Percentiles rank a stretch among this genome's conserved stretches.
phyloP scores from a whole-genome alignment of 371 early-diverging fungal genomes.

The Catenaria anguillulae region DNA sequence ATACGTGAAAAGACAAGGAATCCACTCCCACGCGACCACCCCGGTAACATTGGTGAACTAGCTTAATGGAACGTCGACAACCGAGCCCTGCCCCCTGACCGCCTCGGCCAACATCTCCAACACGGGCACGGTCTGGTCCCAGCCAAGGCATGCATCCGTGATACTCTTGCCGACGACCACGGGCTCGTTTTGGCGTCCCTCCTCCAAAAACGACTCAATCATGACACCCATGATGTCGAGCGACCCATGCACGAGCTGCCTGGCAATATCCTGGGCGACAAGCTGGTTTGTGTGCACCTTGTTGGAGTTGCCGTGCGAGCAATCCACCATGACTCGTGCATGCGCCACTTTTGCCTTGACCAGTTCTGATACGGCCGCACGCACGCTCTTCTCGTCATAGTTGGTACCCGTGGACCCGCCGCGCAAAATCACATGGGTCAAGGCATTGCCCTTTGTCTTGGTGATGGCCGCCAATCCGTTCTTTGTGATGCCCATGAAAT shows the following conservation, averaged over 20 bases:
- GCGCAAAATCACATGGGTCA: slow-evolving; percentile 59
- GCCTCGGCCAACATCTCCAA: slow-evolving; percentile 46
- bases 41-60: too few relatives aligned
- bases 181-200: slow-evolving; percentile 51
- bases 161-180: slow-evolving; percentile 57
- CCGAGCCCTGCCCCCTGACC: slow-evolving; percentile 38
- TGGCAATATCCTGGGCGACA: slow-evolving; percentile 34
- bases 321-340: slow-evolving; percentile 60
- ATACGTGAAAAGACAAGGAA: too few relatives aligned
- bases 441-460: slow-evolving; percentile 56
- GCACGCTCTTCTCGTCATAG: slow-evolving; percentile 50
- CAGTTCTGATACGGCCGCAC: slow-evolving; percentile 31
- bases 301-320: slow-evolving; percentile 65
- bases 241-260: slow-evolving; percentile 18
- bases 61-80: slow-evolving; percentile 5
- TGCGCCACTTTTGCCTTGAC: slow-evolving; percentile 35
- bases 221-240: slow-evolving; percentile 58
- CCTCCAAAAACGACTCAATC: slow-evolving; percentile 65
- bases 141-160: slow-evolving; percentile 66
- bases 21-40: too few relatives aligned
- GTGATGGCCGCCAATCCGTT: slow-evolving; percentile 85
- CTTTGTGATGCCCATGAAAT: slow-evolving; percentile 89
- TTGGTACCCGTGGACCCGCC: slow-evolving; percentile 75
- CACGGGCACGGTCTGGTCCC: slow-evolving; percentile 54
- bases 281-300: slow-evolving; percentile 60